These are phyloP conservation scores for Geotrichum phurueaensis DNA, from an alignment of 1,139 yeast genomes.

Conservation along the genomic window DNA sequence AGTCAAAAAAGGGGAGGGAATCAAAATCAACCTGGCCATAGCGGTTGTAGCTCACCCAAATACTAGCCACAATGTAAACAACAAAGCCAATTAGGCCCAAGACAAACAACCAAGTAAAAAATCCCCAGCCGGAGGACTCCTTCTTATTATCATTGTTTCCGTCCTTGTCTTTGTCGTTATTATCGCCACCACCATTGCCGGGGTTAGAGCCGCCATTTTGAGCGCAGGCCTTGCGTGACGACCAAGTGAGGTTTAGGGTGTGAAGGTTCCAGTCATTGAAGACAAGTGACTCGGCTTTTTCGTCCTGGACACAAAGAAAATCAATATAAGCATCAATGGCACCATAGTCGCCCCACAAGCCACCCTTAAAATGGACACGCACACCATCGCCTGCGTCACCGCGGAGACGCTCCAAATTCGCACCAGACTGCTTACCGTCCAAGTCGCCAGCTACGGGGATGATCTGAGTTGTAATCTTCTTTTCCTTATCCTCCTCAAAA, in stretches of 20 bases:
- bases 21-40: constrained; percentile 39
- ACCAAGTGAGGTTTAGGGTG: constrained; percentile 33
- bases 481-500: constrained; percentile 37
- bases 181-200: not conserved
- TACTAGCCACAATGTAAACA: constrained; percentile 68
- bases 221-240: constrained; percentile 41
- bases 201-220: constrained; percentile 17
- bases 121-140: constrained; percentile 29
- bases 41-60: constrained; percentile 56
- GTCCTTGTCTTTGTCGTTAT: not conserved
- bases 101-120: constrained; percentile 42
- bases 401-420: constrained; percentile 14
- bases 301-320: constrained; percentile 47
- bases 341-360: constrained; percentile 63
- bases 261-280: constrained; percentile 37
- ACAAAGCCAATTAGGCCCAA: constrained; percentile 57
- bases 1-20: constrained; percentile 43
- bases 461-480: constrained; percentile 47
- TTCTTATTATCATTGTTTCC: constrained; percentile 10
- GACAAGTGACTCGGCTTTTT: constrained; percentile 29
- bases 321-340: constrained; percentile 47
- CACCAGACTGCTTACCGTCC: constrained; percentile 29
- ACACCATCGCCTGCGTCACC: constrained; percentile 41
- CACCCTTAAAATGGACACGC: constrained; percentile 46
- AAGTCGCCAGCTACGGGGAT: constrained; percentile 43